Evolutionary conservation across 768 basidiomycete species (phyloP).

Genomic region (Suillus clintonianus): DNA sequence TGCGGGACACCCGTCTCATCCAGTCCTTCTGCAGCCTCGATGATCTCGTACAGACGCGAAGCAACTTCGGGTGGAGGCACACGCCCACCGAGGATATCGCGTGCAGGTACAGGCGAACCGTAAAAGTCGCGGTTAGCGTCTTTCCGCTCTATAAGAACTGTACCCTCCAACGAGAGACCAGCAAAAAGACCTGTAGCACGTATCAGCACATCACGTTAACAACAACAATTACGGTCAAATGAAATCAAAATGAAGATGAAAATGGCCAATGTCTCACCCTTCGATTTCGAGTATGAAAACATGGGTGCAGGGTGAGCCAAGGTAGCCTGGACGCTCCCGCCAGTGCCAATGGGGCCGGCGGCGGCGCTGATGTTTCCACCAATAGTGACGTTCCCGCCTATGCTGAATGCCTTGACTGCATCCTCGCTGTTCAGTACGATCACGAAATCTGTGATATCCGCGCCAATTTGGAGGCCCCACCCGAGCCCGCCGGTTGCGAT

Average conservation of each 20-base stretch:
- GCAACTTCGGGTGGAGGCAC: conserved; percentile 99
- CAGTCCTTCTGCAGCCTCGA: conserved; percentile 92
- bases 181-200: conserved; percentile 78
- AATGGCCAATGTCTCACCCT: conserved; percentile 53
- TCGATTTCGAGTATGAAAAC: conserved; percentile 96
- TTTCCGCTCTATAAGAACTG: conserved; percentile 90
- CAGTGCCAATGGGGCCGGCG: conserved; percentile 93
- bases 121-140: conserved; percentile 98
- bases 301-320: conserved; percentile 94
- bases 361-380: conserved; percentile 85
- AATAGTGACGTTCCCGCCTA: conserved; percentile 95
- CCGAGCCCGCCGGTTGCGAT: conserved; percentile 95
- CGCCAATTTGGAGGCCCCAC: conserved; percentile 95
- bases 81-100: conserved; percentile 88
- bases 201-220: conserved; percentile 2
- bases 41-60: conserved; percentile 89
- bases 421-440: conserved; percentile 97
- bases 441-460: conserved; percentile 94
- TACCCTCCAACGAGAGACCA: conserved; percentile 92
- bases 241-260: neutral
- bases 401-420: conserved; percentile 91
- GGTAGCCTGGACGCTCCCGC: conserved; percentile 84
- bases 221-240: neutral
- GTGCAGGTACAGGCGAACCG: conserved; percentile 84
- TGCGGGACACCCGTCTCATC: conserved; percentile 84